Conservation (phyloP, 192 early-diverging fungal species). For the Backusella macrospora region DNA sequence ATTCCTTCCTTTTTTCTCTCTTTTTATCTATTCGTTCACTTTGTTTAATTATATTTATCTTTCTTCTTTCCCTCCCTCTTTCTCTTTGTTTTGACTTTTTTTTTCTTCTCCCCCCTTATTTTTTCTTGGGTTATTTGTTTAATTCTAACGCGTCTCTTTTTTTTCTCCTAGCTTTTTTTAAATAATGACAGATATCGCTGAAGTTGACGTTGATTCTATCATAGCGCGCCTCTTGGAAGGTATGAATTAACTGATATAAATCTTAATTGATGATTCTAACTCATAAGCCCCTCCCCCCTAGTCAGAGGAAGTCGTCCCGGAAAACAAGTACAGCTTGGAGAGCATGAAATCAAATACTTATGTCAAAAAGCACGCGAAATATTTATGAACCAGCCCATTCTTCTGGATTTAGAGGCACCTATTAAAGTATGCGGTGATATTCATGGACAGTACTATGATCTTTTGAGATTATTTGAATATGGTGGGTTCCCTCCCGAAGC, state of each 20-base stretch:
- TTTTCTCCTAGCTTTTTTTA: background rate
- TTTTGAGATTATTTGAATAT: constrained; percentile 88
- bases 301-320: constrained; percentile 95
- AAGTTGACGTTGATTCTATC: constrained; percentile 35
- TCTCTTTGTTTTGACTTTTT: background rate
- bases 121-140: background rate
- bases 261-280: background rate
- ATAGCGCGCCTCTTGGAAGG: constrained; percentile 37
- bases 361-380: constrained; percentile 95
- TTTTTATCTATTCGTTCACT: too few relatives aligned
- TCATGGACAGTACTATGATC: constrained; percentile 92
- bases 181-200: constrained; percentile 25
- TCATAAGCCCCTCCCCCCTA: too few relatives aligned
- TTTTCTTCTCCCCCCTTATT: too few relatives aligned
- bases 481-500: constrained; percentile 95
- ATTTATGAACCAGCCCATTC: constrained; percentile 91
- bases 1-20: background rate
- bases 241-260: constrained; percentile 9
- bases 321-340: constrained; percentile 95
- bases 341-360: constrained; percentile 93
- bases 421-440: constrained; percentile 95
- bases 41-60: too few relatives aligned
- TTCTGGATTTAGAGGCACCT: constrained; percentile 91
- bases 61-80: background rate
- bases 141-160: background rate